Evolutionary conservation across 768 basidiomycete species (phyloP).

Genomic region (Coprinopsis strossmayeri): DNA sequence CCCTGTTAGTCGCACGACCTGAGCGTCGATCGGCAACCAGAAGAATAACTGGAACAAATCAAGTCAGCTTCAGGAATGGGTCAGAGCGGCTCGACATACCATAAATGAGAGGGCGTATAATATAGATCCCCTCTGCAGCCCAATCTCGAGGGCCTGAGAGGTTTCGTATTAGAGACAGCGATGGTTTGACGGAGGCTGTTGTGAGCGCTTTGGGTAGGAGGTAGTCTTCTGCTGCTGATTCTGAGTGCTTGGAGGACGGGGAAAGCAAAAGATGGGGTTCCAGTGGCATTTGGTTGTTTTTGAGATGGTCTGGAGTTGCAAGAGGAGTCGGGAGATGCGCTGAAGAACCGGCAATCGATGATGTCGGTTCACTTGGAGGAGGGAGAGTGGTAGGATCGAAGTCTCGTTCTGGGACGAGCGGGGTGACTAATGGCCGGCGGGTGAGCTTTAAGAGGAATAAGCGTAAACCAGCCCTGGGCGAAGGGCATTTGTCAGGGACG

Average conservation of each 20-base stretch:
- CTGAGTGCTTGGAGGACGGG: conserved; percentile 41
- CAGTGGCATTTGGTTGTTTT: conserved; percentile 68
- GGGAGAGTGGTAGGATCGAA: conserved; percentile 65
- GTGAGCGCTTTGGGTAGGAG: conserved; percentile 78
- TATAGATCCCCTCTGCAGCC: conserved; percentile 66
- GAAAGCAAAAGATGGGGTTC: conserved; percentile 57
- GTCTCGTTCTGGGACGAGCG: conserved; percentile 83
- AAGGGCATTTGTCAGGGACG: conserved; percentile 1
- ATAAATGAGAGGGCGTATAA: conserved; percentile 70
- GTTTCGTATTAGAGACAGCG: conserved; percentile 56
- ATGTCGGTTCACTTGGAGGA: conserved; percentile 45
- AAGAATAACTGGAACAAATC: conserved; percentile 28
- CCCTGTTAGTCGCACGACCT: conserved; percentile 42
- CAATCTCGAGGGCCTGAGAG: conserved; percentile 65
- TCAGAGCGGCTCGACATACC: conserved; percentile 32
- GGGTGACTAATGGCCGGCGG: conserved; percentile 64
- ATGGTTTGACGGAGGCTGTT: conserved; percentile 63
- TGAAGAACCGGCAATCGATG: conserved; percentile 56
- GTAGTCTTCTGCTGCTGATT: conserved; percentile 67
- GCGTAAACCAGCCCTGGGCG: conserved; percentile 63
- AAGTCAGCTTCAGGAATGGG: conserved; percentile 8
- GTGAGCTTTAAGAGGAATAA: conserved; percentile 70
- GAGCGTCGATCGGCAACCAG: conserved; percentile 32
- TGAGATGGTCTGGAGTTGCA: conserved; percentile 71
- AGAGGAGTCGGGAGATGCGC: conserved; percentile 50